A percentile compares a stretch with the other conserved stretches of the same genome.
phyloP scores from a whole-genome alignment of 805 yeast genomes.

The Cyberlindnera suaveolens region DNA sequence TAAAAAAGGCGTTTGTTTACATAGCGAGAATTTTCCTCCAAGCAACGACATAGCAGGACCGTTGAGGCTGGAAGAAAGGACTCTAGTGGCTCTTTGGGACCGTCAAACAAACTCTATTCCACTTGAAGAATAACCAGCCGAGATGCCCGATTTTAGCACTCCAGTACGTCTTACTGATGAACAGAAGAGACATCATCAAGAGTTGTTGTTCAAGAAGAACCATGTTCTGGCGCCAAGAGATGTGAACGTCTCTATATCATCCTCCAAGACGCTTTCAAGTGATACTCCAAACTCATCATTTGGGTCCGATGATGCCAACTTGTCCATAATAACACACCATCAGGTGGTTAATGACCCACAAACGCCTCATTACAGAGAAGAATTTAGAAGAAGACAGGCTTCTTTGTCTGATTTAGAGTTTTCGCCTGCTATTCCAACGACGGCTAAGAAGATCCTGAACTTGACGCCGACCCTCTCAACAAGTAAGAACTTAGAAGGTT shows the following conservation, averaged over 20 bases:
- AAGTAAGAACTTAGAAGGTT: background rate
- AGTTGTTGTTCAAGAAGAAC: slow-evolving; percentile 16
- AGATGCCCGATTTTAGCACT: slow-evolving; percentile 2
- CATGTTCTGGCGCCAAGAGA: slow-evolving; percentile 16
- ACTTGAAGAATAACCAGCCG: background rate
- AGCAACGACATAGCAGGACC: background rate
- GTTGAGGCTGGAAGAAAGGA: no score
- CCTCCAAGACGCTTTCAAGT: background rate
- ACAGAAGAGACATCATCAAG: slow-evolving; percentile 12
- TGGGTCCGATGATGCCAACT: slow-evolving; percentile 2
- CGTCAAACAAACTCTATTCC: background rate
- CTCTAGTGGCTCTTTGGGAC: background rate
- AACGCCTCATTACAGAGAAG: slow-evolving; percentile 18
- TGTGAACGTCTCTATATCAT: slow-evolving; percentile 4
- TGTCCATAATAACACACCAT: slow-evolving; percentile 14
- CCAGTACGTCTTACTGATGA: slow-evolving; percentile 8
- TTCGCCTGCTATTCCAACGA: slow-evolving; percentile 11
- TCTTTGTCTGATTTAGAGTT: slow-evolving; percentile 1
- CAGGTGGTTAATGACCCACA: slow-evolving; percentile 22
- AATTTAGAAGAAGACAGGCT: slow-evolving; percentile 5
- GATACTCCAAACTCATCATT: slow-evolving; percentile 4
- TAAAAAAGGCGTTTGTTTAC: background rate
- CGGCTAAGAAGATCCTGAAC: slow-evolving; percentile 9
- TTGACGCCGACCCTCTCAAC: background rate
- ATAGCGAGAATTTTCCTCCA: background rate